Evolutionary conservation across 177 flowering plant genomes (phyloP).

Genomic region (Vitis hybrid): DNA sequence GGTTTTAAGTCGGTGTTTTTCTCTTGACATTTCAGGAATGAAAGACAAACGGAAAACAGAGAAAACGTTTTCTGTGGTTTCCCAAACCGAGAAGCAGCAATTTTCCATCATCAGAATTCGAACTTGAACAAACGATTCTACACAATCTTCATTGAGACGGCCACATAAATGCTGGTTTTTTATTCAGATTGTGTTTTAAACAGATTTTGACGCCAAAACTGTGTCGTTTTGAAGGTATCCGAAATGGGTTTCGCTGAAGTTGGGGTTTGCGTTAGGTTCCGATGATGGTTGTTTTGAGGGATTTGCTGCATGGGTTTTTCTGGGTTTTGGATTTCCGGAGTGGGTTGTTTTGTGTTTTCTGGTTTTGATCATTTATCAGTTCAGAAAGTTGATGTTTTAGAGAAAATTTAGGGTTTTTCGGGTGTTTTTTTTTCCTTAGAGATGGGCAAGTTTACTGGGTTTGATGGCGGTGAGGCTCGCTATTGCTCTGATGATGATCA

Average conservation of each 20-base stretch:
- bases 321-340: slow-evolving; percentile 9
- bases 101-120: background rate
- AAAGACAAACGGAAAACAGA: background rate
- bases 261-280: background rate
- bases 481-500: background rate
- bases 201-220: background rate
- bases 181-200: background rate
- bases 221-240: background rate
- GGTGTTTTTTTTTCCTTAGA: background rate
- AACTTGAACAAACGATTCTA: background rate
- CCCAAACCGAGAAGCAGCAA: background rate
- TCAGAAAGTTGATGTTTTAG: background rate
- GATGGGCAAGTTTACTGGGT: background rate
- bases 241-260: too few species aligned
- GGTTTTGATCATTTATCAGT: background rate
- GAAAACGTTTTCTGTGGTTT: background rate
- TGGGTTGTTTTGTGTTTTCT: slow-evolving; percentile 1
- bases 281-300: slow-evolving; percentile 1
- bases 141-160: background rate
- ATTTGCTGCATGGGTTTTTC: slow-evolving; percentile 7
- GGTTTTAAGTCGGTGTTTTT: background rate
- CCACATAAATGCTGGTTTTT: background rate
- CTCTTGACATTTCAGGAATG: background rate
- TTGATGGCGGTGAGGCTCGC: background rate
- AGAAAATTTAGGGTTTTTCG: background rate